Percentiles rank a stretch among this genome's conserved stretches.
These are phyloP conservation scores for Luffa aegyptiaca DNA, from an alignment of 306 rosid species.

Conservation along the genomic window DNA sequence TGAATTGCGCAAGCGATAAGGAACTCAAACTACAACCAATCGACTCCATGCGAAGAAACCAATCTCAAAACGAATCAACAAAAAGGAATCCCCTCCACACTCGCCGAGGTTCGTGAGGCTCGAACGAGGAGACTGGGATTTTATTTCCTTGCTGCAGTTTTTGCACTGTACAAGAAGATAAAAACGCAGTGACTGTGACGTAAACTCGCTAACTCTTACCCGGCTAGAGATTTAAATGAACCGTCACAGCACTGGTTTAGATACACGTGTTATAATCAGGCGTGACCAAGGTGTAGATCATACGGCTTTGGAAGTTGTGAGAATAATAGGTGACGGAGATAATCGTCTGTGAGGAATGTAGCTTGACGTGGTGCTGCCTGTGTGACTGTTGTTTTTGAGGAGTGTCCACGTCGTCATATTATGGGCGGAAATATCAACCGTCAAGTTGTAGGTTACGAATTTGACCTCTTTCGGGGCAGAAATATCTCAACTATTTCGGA, in stretches of 20 bases:
- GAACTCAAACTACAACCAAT: background rate
- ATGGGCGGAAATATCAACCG: background rate
- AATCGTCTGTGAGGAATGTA: background rate
- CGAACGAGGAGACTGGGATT: background rate
- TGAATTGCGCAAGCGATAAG: background rate
- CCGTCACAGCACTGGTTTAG: background rate
- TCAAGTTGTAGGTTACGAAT: background rate
- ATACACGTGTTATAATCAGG: background rate
- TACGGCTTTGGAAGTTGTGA: background rate
- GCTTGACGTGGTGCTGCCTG: background rate
- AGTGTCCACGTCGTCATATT: background rate
- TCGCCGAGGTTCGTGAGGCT: background rate
- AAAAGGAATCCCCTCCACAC: background rate
- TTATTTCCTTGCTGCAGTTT: background rate
- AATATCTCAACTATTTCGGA: background rate
- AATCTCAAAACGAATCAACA: background rate
- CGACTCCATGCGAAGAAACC: background rate
- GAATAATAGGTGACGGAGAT: background rate
- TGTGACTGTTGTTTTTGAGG: background rate
- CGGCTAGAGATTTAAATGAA: background rate
- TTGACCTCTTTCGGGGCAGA: background rate
- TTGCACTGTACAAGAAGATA: background rate
- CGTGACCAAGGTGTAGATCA: background rate
- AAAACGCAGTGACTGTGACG: background rate
- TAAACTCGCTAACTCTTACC: background rate